These are phyloP conservation scores for Exophiala xenobiotica DNA, from an alignment of 2,329 filamentous ascomycete species.

Conservation along the genomic window DNA sequence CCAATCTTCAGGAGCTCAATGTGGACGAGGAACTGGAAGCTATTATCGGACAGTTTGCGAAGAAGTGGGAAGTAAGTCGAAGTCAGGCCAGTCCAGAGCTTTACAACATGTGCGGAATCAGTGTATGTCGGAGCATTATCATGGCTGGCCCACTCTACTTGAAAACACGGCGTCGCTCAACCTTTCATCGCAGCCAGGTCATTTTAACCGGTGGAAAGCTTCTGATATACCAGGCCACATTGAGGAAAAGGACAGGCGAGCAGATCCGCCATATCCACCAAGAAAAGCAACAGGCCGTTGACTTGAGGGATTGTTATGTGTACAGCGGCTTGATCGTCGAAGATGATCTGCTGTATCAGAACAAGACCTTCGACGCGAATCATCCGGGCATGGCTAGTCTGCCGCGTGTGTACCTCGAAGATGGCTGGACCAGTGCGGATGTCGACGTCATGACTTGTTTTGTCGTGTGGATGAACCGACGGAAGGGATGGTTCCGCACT, in stretches of 20 bases:
- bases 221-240: slow-evolving; percentile 60
- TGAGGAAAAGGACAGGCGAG: slow-evolving; percentile 56
- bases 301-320: slow-evolving; percentile 63
- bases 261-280: slow-evolving; percentile 62
- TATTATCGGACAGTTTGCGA: slow-evolving; percentile 63
- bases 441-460: slow-evolving; percentile 33
- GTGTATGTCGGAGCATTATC: slow-evolving; percentile 60
- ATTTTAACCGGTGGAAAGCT: slow-evolving; percentile 61
- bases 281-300: slow-evolving; percentile 58
- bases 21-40: slow-evolving; percentile 68
- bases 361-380: slow-evolving; percentile 33
- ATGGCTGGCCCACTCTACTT: slow-evolving; percentile 63
- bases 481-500: slow-evolving; percentile 29
- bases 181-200: slow-evolving; percentile 61
- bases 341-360: slow-evolving; percentile 53
- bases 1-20: slow-evolving; percentile 59
- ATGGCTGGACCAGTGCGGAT: slow-evolving; percentile 32
- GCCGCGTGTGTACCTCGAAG: slow-evolving; percentile 34
- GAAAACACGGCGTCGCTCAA: slow-evolving; percentile 62
- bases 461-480: slow-evolving; percentile 29
- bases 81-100: slow-evolving; percentile 62
- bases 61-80: slow-evolving; percentile 67
- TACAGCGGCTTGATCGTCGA: slow-evolving; percentile 65
- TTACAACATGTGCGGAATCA: slow-evolving; percentile 68
- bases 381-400: slow-evolving; percentile 26